Percentiles rank a stretch among this genome's conserved stretches.
phyloP scores from a whole-genome alignment of 768 basidiomycete species.

The Tulasnella sp. region DNA sequence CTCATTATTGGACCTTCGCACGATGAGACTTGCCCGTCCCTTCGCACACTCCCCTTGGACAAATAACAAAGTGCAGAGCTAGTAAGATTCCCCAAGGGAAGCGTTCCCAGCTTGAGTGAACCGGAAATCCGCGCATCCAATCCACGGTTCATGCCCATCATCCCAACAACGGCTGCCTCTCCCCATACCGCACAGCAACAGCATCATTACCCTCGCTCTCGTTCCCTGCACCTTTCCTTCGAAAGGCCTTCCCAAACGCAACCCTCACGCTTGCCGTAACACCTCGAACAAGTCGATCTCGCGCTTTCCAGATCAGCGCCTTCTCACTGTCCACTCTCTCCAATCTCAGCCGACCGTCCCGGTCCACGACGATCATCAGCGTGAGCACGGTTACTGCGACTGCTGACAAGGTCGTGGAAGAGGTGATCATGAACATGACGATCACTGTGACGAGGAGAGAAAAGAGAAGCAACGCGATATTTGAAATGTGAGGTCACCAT shows the following conservation, averaged over 20 bases:
- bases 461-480: background rate
- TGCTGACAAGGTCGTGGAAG: slow-evolving; percentile 62
- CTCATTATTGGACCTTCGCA: background rate
- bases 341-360: slow-evolving; percentile 51
- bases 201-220: background rate
- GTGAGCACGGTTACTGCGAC: slow-evolving; percentile 56
- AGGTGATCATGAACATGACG: slow-evolving; percentile 89
- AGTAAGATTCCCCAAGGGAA: background rate
- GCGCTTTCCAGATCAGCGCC: background rate
- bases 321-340: slow-evolving; percentile 47
- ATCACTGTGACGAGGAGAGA: slow-evolving; percentile 43
- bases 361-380: slow-evolving; percentile 58
- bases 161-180: slow-evolving; percentile 13
- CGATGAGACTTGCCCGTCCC: background rate
- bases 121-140: too few species aligned
- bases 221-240: background rate
- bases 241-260: background rate
- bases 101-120: background rate
- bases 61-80: background rate
- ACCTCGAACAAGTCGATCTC: background rate
- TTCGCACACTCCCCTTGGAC: background rate
- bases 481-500: background rate
- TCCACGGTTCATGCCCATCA: background rate
- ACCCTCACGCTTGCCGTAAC: background rate
- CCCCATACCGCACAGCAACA: background rate